Conservation (phyloP, 768 basidiomycete species). For the Russula emetica region DNA sequence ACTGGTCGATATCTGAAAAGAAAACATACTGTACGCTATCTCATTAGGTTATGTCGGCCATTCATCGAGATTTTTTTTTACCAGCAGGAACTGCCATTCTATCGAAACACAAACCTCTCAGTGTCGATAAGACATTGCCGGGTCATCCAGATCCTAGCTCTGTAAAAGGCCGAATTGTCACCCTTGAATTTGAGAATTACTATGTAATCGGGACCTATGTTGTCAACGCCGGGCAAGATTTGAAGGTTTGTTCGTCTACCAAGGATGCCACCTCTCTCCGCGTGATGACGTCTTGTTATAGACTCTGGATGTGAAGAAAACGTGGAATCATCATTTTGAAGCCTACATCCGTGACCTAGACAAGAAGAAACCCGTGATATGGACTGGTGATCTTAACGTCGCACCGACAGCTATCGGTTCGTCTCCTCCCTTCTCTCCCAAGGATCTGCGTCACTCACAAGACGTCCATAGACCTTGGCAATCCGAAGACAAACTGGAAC, state of each 20-base stretch:
- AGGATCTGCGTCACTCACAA: not conserved
- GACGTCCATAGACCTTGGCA: constrained; percentile 52
- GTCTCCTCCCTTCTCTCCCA: not conserved
- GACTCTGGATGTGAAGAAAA: constrained; percentile 72
- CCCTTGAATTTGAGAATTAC: constrained; percentile 68
- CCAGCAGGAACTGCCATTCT: constrained; percentile 78
- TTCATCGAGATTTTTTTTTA: not conserved
- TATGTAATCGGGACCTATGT: constrained; percentile 81
- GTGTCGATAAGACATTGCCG: constrained; percentile 62
- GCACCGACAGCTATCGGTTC: constrained; percentile 71
- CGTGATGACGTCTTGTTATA: constrained; percentile 32
- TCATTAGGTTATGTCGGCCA: not conserved
- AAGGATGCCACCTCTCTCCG: not conserved
- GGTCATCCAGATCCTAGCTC: constrained; percentile 60
- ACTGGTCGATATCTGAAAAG: constrained; percentile 73
- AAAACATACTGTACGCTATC: constrained; percentile 65
- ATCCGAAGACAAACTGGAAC: constrained; percentile 77
- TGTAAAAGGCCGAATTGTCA: constrained; percentile 75
- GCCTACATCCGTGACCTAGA: constrained; percentile 68
- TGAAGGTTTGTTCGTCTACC: constrained; percentile 45
- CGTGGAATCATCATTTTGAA: constrained; percentile 77
- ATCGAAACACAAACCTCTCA: constrained; percentile 69
- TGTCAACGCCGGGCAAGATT: constrained; percentile 70
- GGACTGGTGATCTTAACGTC: constrained; percentile 85
- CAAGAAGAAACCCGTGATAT: constrained; percentile 77